Percentiles rank a stretch among this genome's conserved stretches.
phyloP scores from a whole-genome alignment of 805 yeast genomes.

The Wickerhamiella alocasiicola region DNA sequence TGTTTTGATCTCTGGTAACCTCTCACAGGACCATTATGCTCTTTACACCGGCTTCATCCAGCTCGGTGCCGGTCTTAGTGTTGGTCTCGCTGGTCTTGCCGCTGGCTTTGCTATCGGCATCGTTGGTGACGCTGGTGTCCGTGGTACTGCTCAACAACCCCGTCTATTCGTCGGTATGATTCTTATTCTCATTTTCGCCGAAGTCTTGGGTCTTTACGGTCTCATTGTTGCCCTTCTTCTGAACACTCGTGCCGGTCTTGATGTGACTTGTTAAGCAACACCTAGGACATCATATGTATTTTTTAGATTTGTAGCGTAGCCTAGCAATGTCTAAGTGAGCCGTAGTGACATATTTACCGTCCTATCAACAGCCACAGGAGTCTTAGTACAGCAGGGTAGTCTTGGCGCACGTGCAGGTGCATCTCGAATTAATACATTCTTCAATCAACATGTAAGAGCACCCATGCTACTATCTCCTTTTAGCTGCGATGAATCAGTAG shows the following conservation, averaged over 20 bases:
- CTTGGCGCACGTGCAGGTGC: too few species aligned
- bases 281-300: too few species aligned
- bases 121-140: conserved; percentile 98
- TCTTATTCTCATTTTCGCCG: conserved; percentile 96
- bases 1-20: conserved; percentile 80
- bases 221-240: conserved; percentile 93
- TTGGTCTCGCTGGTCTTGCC: conserved; percentile 93
- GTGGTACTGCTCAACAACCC: conserved; percentile 97
- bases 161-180: conserved; percentile 97
- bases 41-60: conserved; percentile 95
- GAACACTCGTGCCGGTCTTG: conserved; percentile 81
- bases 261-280: conserved; percentile 8
- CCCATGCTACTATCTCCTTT: too few species aligned
- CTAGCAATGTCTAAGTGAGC: too few species aligned
- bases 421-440: too few species aligned
- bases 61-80: conserved; percentile 95
- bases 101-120: conserved; percentile 99
- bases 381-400: too few species aligned
- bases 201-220: conserved; percentile 97
- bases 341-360: too few species aligned
- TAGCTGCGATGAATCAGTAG: too few species aligned
- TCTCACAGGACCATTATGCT: conserved; percentile 83
- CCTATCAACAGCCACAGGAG: too few species aligned
- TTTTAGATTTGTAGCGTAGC: too few species aligned
- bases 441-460: too few species aligned